phyloP scores from a whole-genome alignment of 2,329 filamentous ascomycete species.

The Sclerotiophoma versabilis region DNA sequence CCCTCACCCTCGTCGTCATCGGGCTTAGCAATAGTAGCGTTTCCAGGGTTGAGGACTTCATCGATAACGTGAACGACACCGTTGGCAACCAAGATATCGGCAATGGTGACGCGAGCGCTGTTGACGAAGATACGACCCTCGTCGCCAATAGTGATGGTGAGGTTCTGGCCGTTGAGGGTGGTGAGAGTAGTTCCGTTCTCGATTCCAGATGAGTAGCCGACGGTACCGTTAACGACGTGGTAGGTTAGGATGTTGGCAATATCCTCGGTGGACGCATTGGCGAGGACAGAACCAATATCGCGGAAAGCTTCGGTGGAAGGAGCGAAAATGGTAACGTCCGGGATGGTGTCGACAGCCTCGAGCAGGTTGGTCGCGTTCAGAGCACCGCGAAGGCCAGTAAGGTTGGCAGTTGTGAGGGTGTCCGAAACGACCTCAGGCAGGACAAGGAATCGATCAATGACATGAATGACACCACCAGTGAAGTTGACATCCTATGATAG shows the following conservation, averaged over 20 bases:
- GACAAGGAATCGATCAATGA: slow-evolving; percentile 55
- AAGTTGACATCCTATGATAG: slow-evolving; percentile 51
- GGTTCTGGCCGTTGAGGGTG: slow-evolving; percentile 46
- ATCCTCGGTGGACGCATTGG: slow-evolving; percentile 56
- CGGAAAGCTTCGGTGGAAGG: slow-evolving; percentile 68
- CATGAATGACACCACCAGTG: slow-evolving; percentile 56
- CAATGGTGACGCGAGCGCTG: slow-evolving; percentile 50
- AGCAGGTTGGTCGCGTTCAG: slow-evolving; percentile 50
- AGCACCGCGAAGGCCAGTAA: slow-evolving; percentile 54
- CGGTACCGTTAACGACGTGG: slow-evolving; percentile 66
- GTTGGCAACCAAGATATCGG: slow-evolving; percentile 54
- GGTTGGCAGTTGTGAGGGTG: slow-evolving; percentile 44
- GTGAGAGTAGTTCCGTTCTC: slow-evolving; percentile 50
- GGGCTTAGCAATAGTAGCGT: slow-evolving; percentile 54
- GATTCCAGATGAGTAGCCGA: slow-evolving; percentile 61
- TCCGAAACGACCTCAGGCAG: slow-evolving; percentile 45
- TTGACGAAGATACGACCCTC: slow-evolving; percentile 53
- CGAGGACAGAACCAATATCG: slow-evolving; percentile 61
- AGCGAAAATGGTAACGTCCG: slow-evolving; percentile 69
- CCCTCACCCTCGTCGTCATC: slow-evolving; percentile 56
- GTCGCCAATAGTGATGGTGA: slow-evolving; percentile 51
- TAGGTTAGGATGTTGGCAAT: slow-evolving; percentile 66
- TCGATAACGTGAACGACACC: slow-evolving; percentile 63
- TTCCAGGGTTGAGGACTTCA: slow-evolving; percentile 63
- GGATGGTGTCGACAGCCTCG: slow-evolving; percentile 50